Evolutionary conservation across 768 basidiomycete species (phyloP).

Genomic region (Lentinus tigrinus): DNA sequence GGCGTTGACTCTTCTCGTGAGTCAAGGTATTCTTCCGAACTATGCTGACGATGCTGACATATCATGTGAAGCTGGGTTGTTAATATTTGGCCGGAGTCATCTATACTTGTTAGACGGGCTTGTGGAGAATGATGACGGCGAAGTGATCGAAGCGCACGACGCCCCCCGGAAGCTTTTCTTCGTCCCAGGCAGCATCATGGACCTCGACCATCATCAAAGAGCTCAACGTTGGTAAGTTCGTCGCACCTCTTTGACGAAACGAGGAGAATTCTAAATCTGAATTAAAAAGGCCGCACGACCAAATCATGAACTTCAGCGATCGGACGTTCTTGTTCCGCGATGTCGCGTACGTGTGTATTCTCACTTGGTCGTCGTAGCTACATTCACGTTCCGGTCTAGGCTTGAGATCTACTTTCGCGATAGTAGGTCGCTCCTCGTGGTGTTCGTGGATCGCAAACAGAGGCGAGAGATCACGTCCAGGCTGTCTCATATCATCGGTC

Average conservation of each 20-base stretch:
- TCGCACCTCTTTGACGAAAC: no score
- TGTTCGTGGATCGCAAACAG: constrained; percentile 70
- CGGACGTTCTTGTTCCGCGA: constrained; percentile 88
- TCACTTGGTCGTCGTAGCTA: neutral
- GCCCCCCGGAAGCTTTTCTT: constrained; percentile 80
- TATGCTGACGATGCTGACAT: neutral
- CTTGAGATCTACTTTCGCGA: constrained; percentile 94
- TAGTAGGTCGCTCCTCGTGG: constrained; percentile 80
- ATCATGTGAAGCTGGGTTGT: constrained; percentile 62
- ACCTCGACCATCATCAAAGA: constrained; percentile 74
- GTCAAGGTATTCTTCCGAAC: constrained; percentile 26
- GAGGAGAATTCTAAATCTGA: neutral
- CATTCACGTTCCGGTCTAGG: constrained; percentile 35
- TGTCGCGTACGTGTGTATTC: constrained; percentile 64
- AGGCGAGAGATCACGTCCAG: constrained; percentile 59
- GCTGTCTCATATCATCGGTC: constrained; percentile 44
- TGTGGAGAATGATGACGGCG: constrained; percentile 82
- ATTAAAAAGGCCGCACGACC: constrained; percentile 67
- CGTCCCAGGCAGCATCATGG: constrained; percentile 81
- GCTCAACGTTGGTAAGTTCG: constrained; percentile 75
- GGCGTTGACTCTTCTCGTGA: constrained; percentile 92
- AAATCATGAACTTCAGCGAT: constrained; percentile 76
- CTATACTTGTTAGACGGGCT: constrained; percentile 90
- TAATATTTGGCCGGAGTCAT: constrained; percentile 84
- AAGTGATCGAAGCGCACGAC: constrained; percentile 84